Conservation (phyloP, 2,329 filamentous ascomycete genomes). For the Raffaelea ambrosiae region DNA sequence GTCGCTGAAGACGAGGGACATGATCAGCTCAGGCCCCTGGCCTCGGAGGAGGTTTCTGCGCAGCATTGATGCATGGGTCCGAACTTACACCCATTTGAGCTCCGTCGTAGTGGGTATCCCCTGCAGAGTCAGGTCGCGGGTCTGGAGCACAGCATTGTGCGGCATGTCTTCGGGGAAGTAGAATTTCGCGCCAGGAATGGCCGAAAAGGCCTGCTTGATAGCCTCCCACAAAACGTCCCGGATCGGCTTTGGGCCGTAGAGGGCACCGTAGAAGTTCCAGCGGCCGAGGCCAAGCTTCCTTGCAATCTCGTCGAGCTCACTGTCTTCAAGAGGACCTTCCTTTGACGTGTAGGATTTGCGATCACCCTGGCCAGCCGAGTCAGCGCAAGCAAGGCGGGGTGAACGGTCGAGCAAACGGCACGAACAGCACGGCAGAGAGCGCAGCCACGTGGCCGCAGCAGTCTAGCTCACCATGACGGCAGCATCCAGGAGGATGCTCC, state of each 20-base stretch:
- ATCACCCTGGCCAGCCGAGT: slow-evolving; percentile 6
- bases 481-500: slow-evolving; percentile 25
- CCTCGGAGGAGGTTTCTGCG: slow-evolving; percentile 3
- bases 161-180: not conserved
- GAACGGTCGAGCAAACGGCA: not conserved
- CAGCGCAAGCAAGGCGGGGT: slow-evolving; percentile 12
- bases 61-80: no score
- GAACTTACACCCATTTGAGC: slow-evolving; percentile 2
- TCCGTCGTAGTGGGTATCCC: not conserved
- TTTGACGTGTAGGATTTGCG: not conserved
- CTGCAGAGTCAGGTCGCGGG: not conserved
- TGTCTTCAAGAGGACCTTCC: not conserved
- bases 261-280: not conserved
- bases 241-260: not conserved
- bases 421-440: no score
- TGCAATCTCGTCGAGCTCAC: not conserved
- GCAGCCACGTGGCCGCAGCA: slow-evolving; percentile 15
- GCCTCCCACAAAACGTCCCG: not conserved
- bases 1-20: slow-evolving; percentile 25
- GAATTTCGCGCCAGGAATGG: not conserved
- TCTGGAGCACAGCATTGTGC: not conserved
- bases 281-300: not conserved
- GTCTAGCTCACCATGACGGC: slow-evolving; percentile 21
- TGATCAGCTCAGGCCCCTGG: slow-evolving; percentile 17
- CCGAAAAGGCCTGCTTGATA: not conserved